phyloP scores from a whole-genome alignment of 164 flowering plant genomes.

The Santalum album region DNA sequence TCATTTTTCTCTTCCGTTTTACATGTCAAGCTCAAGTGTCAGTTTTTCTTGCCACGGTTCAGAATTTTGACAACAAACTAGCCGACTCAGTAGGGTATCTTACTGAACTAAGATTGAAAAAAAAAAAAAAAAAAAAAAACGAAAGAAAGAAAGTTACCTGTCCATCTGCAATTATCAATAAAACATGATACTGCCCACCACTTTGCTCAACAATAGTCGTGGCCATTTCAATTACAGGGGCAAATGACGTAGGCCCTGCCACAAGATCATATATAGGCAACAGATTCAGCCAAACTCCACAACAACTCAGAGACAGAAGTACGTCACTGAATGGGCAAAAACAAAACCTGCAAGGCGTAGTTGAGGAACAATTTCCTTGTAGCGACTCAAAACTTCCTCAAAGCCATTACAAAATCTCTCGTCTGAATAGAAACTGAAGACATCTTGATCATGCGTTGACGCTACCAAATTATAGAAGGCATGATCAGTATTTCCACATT shows the following conservation, averaged over 20 bases:
- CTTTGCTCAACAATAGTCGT: constrained; percentile 58
- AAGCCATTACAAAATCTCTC: constrained; percentile 55
- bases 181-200: constrained; percentile 69
- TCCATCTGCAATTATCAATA: constrained; percentile 77
- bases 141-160: constrained; percentile 34
- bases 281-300: not conserved
- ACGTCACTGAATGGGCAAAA: not conserved
- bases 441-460: constrained; percentile 65
- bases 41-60: not conserved
- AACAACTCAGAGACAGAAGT: not conserved
- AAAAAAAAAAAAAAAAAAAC: no score
- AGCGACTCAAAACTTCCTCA: constrained; percentile 54
- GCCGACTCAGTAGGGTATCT: no score
- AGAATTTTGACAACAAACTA: not conserved
- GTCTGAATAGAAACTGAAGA: constrained; percentile 57
- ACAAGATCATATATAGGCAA: not conserved
- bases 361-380: constrained; percentile 58
- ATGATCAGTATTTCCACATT: not conserved
- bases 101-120: not conserved
- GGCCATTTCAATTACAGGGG: constrained; percentile 66
- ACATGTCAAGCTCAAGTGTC: no score
- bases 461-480: constrained; percentile 26
- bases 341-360: constrained; percentile 54
- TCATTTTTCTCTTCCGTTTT: no score
- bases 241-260: constrained; percentile 74